These are phyloP conservation scores for Bolboschoenus planiculmis DNA, from an alignment of 176 grass and related monocot species.

Conservation along the genomic window DNA sequence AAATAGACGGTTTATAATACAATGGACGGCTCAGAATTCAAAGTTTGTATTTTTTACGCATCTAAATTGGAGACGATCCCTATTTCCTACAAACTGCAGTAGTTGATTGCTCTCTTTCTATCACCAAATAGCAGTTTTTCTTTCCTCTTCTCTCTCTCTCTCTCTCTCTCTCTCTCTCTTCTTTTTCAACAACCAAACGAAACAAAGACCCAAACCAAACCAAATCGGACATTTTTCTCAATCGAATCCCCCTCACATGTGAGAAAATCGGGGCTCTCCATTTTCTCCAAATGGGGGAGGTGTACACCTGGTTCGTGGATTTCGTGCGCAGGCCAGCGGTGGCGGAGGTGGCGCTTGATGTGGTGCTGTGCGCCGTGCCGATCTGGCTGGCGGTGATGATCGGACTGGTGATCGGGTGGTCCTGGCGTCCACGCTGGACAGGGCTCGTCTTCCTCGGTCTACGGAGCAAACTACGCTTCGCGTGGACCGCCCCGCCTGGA, in stretches of 20 bases:
- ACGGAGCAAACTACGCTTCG: conserved; percentile 57
- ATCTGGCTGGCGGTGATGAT: conserved; percentile 99
- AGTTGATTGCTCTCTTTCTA: background rate
- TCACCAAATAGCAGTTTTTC: background rate
- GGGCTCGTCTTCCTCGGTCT: conserved; percentile 78
- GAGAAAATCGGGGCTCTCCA: background rate
- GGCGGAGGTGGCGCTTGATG: conserved; percentile 79
- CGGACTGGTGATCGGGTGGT: conserved; percentile 77
- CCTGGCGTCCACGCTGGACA: conserved; percentile 90
- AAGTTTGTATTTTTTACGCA: no score
- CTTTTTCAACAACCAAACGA: background rate
- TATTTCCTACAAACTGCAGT: background rate
- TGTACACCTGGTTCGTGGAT: conserved; percentile 52
- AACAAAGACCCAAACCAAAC: background rate
- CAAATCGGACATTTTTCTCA: background rate
- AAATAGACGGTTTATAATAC: no score
- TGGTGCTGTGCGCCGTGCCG: conserved; percentile 86
- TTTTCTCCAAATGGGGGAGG: conserved; percentile 54
- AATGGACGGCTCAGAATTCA: no score
- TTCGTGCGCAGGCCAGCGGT: conserved; percentile 60
- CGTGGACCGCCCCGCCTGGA: conserved; percentile 63
- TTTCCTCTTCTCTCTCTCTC: background rate
- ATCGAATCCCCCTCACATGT: background rate
- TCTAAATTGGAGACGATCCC: background rate
- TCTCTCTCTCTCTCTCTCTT: background rate